Base-by-base conservation (phyloP, 108 stramenopile genomes). In the Aureococcus anophagefferens region DNA sequence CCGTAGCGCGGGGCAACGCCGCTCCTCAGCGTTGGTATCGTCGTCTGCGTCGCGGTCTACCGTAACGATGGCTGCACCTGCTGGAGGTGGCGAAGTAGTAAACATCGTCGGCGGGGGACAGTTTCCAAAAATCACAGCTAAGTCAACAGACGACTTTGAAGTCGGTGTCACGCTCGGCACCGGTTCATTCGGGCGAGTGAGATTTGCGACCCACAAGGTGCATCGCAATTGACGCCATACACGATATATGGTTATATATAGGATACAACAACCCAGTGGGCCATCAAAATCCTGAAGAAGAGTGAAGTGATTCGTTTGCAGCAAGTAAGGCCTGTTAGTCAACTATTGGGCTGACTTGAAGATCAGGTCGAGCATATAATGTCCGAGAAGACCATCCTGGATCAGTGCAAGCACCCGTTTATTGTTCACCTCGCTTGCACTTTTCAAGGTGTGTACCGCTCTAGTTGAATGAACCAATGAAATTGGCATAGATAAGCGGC, bases 261-360 rank as follows among this genome's bases (percentile, higher is more conserved):
- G 82, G 67, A 74, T 1, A 79, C 79, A 0, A 68, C 72, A 36
- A 72, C 79, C 18, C 63, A 40, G 25, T 90, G 83, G 75, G 91
- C 91, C n/a, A 74, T 92, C 29, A 92, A 92, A 72, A 90, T 90
- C 73, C 76, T 92, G 68, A 89, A 90, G 72, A 92, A 92, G 69
- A 62, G 67, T 5, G 90, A 89, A 62, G 76, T 90, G 15, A 77
- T 89, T 5, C 74, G 81, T 32, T 76, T 79, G 67, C 80, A 86
- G 36, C 89, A 89, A 66, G 78, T 81, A n/a, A n/a, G n/a, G n/a
- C 33, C 34, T 59, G 0, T 51, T 65, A 46, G 13, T 68, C 36
- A 3, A 31, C 21, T 73, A 29, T 51, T 13, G 33, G 35, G 5
- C 5, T 30, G 34, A 68, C 33, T 16, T 16, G 70, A 0, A 31